A percentile compares a stretch with the other conserved stretches of the same genome.
These are phyloP conservation scores for Fusarium denticulatum DNA, from an alignment of 2,329 filamentous ascomycete species.

Conservation along the genomic window DNA sequence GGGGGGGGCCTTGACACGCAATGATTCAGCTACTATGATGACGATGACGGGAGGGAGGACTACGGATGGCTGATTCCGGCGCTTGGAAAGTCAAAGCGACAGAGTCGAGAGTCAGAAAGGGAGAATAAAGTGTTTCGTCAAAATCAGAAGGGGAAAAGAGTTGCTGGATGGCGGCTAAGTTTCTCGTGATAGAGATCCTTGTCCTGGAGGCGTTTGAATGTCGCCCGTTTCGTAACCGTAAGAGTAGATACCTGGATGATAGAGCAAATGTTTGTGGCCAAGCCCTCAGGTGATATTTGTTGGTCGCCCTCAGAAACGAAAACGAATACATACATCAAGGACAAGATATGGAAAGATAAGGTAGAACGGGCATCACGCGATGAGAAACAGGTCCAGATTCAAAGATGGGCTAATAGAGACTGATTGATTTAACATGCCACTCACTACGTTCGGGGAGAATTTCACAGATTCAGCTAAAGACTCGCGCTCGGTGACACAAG, in stretches of 20 bases:
- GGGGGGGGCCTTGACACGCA: constrained; percentile 7
- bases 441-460: background rate
- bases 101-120: background rate
- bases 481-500: constrained; percentile 18
- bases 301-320: background rate
- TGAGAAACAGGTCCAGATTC: background rate
- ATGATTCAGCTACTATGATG: constrained; percentile 24
- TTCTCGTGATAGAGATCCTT: constrained; percentile 1
- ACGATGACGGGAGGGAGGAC: constrained; percentile 6
- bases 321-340: background rate
- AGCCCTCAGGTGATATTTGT: background rate
- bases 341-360: background rate
- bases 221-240: constrained; percentile 13
- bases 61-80: constrained; percentile 11
- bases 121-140: background rate
- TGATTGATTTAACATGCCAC: constrained; percentile 32
- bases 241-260: background rate
- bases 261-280: constrained; percentile 4
- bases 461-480: background rate
- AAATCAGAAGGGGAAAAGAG: constrained; percentile 2
- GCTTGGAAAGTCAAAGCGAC: background rate
- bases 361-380: constrained; percentile 1
- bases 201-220: constrained; percentile 2
- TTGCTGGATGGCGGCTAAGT: constrained; percentile 9
- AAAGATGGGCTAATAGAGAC: constrained; percentile 19